Conservation (phyloP, 2,329 filamentous ascomycete genomes). For the Fusarium penzigii region DNA sequence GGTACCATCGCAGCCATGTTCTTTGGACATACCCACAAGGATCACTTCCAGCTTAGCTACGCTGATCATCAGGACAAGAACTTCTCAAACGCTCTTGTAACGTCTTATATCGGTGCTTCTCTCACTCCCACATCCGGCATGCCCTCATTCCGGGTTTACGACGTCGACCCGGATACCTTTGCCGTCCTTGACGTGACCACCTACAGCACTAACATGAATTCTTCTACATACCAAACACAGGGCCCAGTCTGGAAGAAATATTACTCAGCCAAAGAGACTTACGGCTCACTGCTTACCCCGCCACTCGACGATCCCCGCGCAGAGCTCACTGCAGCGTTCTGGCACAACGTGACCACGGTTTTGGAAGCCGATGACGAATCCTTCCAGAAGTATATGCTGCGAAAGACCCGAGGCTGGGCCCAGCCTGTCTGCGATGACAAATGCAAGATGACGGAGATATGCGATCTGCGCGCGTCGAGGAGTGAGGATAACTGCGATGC, state of each 20-base stretch:
- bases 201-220: conserved; percentile 55
- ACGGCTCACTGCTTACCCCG: conserved; percentile 47
- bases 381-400: conserved; percentile 49
- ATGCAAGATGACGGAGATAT: conserved; percentile 50
- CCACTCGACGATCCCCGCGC: conserved; percentile 38
- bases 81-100: conserved; percentile 45
- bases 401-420: conserved; percentile 50
- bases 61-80: conserved; percentile 44
- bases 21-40: conserved; percentile 59
- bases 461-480: conserved; percentile 52
- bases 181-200: conserved; percentile 54
- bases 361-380: conserved; percentile 44
- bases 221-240: conserved; percentile 42
- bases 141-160: conserved; percentile 59
- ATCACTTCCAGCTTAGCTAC: conserved; percentile 59
- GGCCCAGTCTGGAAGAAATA: conserved; percentile 55
- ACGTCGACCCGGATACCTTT: conserved; percentile 58
- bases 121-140: conserved; percentile 57
- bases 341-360: conserved; percentile 56
- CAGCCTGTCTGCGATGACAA: conserved; percentile 41
- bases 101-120: conserved; percentile 56
- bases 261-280: conserved; percentile 57
- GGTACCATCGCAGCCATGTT: conserved; percentile 57
- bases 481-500: conserved; percentile 53
- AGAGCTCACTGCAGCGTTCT: conserved; percentile 58